Conservation (phyloP, 768 basidiomycete species). For the Auriscalpium microsporum region DNA sequence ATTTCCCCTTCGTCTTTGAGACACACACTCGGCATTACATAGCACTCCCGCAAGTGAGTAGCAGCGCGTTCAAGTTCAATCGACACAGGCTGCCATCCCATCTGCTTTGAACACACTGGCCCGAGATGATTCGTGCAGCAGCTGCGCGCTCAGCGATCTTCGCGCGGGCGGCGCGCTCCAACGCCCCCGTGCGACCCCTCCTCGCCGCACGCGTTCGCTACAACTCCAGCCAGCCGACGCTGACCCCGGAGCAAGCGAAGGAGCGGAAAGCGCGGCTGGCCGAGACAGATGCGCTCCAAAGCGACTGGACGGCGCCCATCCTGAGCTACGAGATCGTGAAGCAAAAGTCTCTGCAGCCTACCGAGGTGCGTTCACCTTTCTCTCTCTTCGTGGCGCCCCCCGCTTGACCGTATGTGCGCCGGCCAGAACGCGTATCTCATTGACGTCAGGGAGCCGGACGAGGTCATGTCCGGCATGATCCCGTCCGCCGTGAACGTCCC, state of each 20-base stretch:
- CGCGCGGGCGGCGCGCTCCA: neutral
- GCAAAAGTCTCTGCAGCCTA: conserved; percentile 68
- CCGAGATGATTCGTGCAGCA: neutral
- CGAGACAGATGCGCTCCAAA: conserved; percentile 34
- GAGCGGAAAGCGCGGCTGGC: conserved; percentile 29
- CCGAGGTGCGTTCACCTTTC: conserved; percentile 34
- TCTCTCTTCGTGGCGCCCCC: conserved; percentile 9
- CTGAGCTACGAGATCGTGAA: conserved; percentile 78
- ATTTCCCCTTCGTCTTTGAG: too few species aligned
- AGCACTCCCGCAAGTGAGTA: too few species aligned
- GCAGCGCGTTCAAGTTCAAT: too few species aligned
- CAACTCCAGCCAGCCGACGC: conserved; percentile 17
- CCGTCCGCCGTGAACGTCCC: conserved; percentile 43
- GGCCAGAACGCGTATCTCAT: conserved; percentile 61
- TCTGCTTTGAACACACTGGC: neutral
- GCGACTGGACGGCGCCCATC: conserved; percentile 70
- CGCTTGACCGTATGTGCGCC: conserved; percentile 3
- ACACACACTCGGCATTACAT: too few species aligned
- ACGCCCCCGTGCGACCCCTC: neutral
- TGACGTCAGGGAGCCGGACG: conserved; percentile 70
- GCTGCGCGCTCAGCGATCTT: neutral
- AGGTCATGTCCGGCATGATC: conserved; percentile 40
- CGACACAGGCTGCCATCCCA: too few species aligned
- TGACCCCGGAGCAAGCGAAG: conserved; percentile 18
- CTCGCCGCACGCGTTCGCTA: conserved; percentile 1